These are phyloP conservation scores for Colletotrichum euphorbiae DNA, from an alignment of 2,329 filamentous ascomycete species.

Conservation along the genomic window DNA sequence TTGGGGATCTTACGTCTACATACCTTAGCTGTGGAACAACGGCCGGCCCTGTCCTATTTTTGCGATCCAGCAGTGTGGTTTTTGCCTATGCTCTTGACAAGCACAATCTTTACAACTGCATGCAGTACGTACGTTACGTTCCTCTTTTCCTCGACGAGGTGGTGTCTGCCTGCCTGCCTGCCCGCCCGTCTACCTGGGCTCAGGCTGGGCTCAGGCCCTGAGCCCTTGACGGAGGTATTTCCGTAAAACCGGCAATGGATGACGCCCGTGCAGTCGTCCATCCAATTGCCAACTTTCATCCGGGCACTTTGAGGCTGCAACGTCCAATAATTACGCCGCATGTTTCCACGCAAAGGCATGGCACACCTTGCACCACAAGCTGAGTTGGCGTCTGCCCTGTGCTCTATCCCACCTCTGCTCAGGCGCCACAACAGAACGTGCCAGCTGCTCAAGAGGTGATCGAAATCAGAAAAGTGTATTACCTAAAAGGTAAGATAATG, in stretches of 20 bases:
- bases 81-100: background rate
- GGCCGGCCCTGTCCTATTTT: too few relatives aligned
- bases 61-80: slow-evolving; percentile 1
- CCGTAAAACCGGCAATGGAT: background rate
- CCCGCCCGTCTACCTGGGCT: too few relatives aligned
- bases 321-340: background rate
- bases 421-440: background rate
- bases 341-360: slow-evolving; percentile 15
- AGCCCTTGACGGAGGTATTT: background rate
- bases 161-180: too few relatives aligned
- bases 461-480: background rate
- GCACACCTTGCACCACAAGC: slow-evolving; percentile 27
- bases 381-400: slow-evolving; percentile 30
- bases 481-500: slow-evolving; percentile 12
- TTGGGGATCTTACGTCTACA: too few relatives aligned
- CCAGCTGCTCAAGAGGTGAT: slow-evolving; percentile 3
- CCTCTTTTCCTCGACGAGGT: background rate
- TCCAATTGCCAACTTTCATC: slow-evolving; percentile 6
- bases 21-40: too few relatives aligned
- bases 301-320: slow-evolving; percentile 2
- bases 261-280: slow-evolving; percentile 3
- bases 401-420: background rate
- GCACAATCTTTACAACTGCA: too few relatives aligned
- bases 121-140: too few relatives aligned
- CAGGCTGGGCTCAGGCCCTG: too few relatives aligned